Conservation (phyloP, 441 rosid genomes). For the Metrosideros polymorpha region DNA sequence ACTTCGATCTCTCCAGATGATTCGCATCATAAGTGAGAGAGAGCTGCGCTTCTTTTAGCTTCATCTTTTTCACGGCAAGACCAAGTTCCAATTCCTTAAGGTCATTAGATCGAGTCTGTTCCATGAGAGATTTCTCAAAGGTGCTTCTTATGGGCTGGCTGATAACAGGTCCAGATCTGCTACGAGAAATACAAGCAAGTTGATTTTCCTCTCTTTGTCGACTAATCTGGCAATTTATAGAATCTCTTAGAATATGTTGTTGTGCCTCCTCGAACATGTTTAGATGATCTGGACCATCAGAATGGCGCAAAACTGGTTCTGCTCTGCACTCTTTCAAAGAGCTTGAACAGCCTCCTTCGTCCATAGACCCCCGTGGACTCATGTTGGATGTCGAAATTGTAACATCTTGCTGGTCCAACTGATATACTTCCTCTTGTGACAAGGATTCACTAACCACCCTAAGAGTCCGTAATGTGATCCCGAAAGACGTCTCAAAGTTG, state of each 20-base stretch:
- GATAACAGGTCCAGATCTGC: slow-evolving; percentile 14
- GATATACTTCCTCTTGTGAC: slow-evolving; percentile 1
- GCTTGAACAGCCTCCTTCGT: slow-evolving; percentile 16
- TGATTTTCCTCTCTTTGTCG: slow-evolving; percentile 24
- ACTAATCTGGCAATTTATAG: slow-evolving; percentile 28
- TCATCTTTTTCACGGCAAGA: slow-evolving; percentile 40
- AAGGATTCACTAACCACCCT: not conserved
- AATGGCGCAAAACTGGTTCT: slow-evolving; percentile 6
- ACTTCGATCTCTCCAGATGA: slow-evolving; percentile 45
- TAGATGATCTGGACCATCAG: not conserved
- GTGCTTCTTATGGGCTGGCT: slow-evolving; percentile 19
- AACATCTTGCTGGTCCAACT: slow-evolving; percentile 11
- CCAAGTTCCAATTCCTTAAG: slow-evolving; percentile 60
- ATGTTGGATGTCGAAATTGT: slow-evolving; percentile 8
- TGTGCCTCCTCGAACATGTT: slow-evolving; percentile 26
- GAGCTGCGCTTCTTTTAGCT: slow-evolving; percentile 44
- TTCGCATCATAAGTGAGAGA: slow-evolving; percentile 48
- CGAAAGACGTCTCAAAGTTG: slow-evolving; percentile 66
- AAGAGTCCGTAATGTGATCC: not conserved
- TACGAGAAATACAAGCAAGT: slow-evolving; percentile 23
- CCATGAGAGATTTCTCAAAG: slow-evolving; percentile 42
- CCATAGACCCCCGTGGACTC: not conserved
- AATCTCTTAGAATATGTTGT: slow-evolving; percentile 16
- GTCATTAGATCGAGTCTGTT: slow-evolving; percentile 72
- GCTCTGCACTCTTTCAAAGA: slow-evolving; percentile 10